These are phyloP conservation scores for Diplodia mutila DNA, from an alignment of 2,329 filamentous ascomycete genomes.

Conservation along the genomic window DNA sequence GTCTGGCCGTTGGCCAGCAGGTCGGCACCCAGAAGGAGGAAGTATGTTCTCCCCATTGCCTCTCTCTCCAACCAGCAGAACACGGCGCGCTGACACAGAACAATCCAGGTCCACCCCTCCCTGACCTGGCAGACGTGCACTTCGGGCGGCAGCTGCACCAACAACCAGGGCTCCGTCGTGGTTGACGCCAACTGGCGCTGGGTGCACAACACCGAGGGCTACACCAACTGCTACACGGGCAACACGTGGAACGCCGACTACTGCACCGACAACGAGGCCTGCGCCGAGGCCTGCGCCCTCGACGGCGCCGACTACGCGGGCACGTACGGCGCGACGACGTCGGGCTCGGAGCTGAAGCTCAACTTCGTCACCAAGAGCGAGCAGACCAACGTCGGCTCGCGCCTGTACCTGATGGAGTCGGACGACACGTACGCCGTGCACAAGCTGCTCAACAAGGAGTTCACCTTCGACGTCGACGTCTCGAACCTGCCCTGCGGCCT, in stretches of 20 bases:
- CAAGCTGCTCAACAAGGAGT: constrained; percentile 33
- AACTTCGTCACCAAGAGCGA: constrained; percentile 33
- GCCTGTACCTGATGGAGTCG: constrained; percentile 34
- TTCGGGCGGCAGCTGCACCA: constrained; percentile 55
- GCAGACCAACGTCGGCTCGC: constrained; percentile 35
- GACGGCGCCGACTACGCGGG: constrained; percentile 58
- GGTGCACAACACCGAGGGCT: constrained; percentile 48
- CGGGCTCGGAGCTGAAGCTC: constrained; percentile 32
- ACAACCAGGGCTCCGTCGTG: constrained; percentile 56
- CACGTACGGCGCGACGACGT: constrained; percentile 50
- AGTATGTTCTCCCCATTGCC: constrained; percentile 3
- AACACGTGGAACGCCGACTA: constrained; percentile 50
- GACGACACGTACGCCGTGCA: constrained; percentile 34
- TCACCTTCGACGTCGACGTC: constrained; percentile 36
- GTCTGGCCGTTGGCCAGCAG: constrained; percentile 53
- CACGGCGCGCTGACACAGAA: not conserved
- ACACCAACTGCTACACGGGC: constrained; percentile 54
- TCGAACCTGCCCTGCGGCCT: constrained; percentile 35
- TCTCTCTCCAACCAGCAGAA: not conserved
- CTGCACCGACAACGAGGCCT: constrained; percentile 49
- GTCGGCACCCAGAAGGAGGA: constrained; percentile 55
- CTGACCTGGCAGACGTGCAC: constrained; percentile 60
- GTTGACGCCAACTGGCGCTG: constrained; percentile 64
- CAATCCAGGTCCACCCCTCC: constrained; percentile 50
- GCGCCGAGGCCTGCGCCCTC: constrained; percentile 56